Conservation (phyloP, 73 alveolate species). For the Symbiodinium natans region DNA sequence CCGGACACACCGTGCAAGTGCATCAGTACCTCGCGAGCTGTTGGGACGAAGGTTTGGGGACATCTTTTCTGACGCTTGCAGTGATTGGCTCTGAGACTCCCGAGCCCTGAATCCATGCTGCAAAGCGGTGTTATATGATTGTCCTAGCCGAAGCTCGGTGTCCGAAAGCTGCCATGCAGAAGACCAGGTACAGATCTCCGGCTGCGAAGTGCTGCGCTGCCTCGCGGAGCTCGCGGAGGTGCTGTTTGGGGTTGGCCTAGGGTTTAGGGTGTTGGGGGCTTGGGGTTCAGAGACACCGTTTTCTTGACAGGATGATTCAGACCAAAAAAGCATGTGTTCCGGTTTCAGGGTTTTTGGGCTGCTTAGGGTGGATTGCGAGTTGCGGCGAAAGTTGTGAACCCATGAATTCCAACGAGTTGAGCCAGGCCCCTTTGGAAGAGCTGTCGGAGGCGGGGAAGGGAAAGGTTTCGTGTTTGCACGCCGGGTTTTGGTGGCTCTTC, state of each 20-base stretch:
- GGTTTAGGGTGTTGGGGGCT: too few relatives aligned
- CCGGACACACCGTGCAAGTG: not conserved
- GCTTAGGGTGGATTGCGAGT: too few relatives aligned
- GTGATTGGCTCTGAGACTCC: not conserved
- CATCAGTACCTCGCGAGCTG: not conserved
- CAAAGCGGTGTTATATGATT: too few relatives aligned
- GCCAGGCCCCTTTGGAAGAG: not conserved
- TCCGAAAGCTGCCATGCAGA: not conserved
- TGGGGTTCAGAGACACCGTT: too few relatives aligned
- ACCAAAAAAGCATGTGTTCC: not conserved
- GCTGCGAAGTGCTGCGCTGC: not conserved
- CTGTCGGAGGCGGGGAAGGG: not conserved
- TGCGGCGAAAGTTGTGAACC: too few relatives aligned
- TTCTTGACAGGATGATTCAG: too few relatives aligned
- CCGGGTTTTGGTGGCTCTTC: not conserved
- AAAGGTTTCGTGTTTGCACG: not conserved
- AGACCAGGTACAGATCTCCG: not conserved
- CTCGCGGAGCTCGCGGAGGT: slow-evolving; percentile 1
- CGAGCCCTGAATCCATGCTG: not conserved
- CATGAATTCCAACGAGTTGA: too few relatives aligned
- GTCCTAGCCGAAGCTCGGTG: not conserved
- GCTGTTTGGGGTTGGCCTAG: not conserved
- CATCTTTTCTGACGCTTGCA: too few relatives aligned
- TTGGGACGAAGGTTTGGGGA: not conserved
- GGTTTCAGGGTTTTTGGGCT: not conserved